Base-by-base conservation (phyloP, 208 protist genomes). In the Wallacemonas sp. region DNA sequence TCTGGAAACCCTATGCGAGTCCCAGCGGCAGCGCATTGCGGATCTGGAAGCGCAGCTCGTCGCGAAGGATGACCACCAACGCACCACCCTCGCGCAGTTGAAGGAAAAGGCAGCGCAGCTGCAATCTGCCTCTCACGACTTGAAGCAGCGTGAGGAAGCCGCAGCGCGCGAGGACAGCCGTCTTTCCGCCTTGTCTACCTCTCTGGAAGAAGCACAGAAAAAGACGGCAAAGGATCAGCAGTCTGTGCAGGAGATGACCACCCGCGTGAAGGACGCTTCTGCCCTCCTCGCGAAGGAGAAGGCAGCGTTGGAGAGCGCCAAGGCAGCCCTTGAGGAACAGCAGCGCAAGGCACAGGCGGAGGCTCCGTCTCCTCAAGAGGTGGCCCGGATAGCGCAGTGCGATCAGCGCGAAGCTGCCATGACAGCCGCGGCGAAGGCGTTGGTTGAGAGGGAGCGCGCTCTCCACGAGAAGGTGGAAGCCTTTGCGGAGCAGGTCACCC, bases 361-460 rank as follows among this genome's bases (percentile, higher is more conserved):
- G 19, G 17, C 44, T 5, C 9, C 44, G 9, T n/a, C n/a, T n/a
- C 44, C 44, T 6, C 44, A 26, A 49, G 44, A 49, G 5, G 5
- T 19, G 4, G 44, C 44, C 12, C 51, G 51, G 27, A 33, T 49
- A 6, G 46, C 42, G 8, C 33, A 9, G 12, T n/a, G 54, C 31
- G 61, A 47, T 19, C 12, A 34, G 12, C 22, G 45, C 2, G 61
- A 66, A 4, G 45, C 61, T 2, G 42, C 61, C 4, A 2, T 51
- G 22, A n/a, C 4, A 17, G 12, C 36, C 27, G 4, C 62, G 27
- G 79, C 86, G 53, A 22, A 66, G n/a, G 56, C 47, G 22, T 21
- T 90, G 51, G 46, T 34, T 39, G 56, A 63, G 34, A 49, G 68
- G 36, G 63, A 66, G 17, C 47, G 22, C 21, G 74, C 76, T 15